phyloP scores from a whole-genome alignment of 108 stramenopile species.

The Pseudonitzschia multistriata region DNA sequence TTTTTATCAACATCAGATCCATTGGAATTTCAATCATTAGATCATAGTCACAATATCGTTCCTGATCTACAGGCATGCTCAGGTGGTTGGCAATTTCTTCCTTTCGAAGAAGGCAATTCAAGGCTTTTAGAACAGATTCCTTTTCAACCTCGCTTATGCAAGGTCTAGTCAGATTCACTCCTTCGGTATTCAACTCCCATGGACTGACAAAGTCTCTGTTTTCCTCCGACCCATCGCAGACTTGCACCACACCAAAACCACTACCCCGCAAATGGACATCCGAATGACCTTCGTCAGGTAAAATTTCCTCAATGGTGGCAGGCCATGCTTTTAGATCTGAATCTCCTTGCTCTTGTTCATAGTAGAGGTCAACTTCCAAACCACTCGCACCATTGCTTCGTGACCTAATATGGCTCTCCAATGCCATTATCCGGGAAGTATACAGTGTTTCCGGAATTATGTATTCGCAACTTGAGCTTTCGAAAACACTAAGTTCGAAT shows the following conservation, averaged over 20 bases:
- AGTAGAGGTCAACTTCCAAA: slow-evolving; percentile 40
- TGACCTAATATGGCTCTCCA: slow-evolving; percentile 52
- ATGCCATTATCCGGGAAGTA: slow-evolving; percentile 39
- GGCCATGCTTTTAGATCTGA: slow-evolving; percentile 36
- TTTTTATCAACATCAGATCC: slow-evolving; percentile 49
- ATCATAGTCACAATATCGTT: slow-evolving; percentile 63
- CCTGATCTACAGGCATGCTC: slow-evolving; percentile 50
- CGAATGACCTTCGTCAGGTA: slow-evolving; percentile 18
- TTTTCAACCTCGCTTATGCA: slow-evolving; percentile 46
- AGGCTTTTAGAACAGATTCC: slow-evolving; percentile 32
- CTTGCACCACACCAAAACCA: slow-evolving; percentile 40
- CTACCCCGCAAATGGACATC: slow-evolving; percentile 36
- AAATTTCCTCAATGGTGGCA: slow-evolving; percentile 17
- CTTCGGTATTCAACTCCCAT: slow-evolving; percentile 54
- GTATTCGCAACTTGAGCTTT: slow-evolving; percentile 59
- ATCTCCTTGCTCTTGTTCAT: slow-evolving; percentile 38
- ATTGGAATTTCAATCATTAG: slow-evolving; percentile 78
- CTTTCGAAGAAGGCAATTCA: slow-evolving; percentile 41
- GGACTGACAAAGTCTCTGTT: slow-evolving; percentile 40
- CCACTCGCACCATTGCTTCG: slow-evolving; percentile 31
- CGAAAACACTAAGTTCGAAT: slow-evolving; percentile 82
- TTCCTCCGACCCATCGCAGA: slow-evolving; percentile 32
- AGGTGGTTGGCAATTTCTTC: slow-evolving; percentile 45
- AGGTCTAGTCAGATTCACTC: slow-evolving; percentile 38
- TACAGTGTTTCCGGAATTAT: slow-evolving; percentile 68